These are phyloP conservation scores for Ceratocystis lukuohia DNA, from an alignment of 2,329 filamentous ascomycete genomes.

Conservation along the genomic window DNA sequence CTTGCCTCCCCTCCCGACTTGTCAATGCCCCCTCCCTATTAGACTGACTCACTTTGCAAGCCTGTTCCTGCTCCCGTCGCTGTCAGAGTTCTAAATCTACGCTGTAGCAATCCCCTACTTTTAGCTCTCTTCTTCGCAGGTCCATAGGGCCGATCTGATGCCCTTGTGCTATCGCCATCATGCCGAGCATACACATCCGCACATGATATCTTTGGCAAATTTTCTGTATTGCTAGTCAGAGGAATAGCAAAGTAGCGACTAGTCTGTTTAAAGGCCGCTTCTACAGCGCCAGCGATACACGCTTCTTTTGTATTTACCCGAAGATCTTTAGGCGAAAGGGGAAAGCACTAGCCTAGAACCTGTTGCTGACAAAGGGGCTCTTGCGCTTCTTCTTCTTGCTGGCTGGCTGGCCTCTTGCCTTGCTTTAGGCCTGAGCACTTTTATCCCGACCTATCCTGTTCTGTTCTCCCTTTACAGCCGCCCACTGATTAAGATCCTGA, in stretches of 20 bases:
- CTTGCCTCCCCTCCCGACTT: not conserved
- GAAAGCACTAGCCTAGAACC: not conserved
- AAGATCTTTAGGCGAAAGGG: not conserved
- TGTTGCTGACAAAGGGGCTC: not conserved
- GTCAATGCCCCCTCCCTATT: not conserved
- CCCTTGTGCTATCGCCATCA: not conserved
- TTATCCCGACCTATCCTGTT: not conserved
- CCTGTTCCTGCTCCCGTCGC: not conserved
- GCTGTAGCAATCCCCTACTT: not conserved
- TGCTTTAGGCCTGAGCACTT: not conserved
- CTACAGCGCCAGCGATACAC: not conserved
- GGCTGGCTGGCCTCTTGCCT: not conserved
- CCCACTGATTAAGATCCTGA: not conserved
- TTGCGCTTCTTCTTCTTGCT: not conserved
- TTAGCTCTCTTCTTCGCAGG: slow-evolving; percentile 17
- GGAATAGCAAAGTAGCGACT: not conserved
- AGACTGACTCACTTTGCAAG: not conserved
- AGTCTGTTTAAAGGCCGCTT: not conserved
- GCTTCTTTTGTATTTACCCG: slow-evolving; percentile 5
- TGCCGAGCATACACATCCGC: not conserved
- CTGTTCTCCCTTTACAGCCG: not conserved
- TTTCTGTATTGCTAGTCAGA: not conserved
- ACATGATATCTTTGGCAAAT: not conserved
- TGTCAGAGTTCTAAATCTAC: not conserved
- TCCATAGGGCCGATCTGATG: slow-evolving; percentile 22